These are phyloP conservation scores for Aspergillus oerlinghausenensis DNA, from an alignment of 2,329 filamentous ascomycete species.

Conservation along the genomic window DNA sequence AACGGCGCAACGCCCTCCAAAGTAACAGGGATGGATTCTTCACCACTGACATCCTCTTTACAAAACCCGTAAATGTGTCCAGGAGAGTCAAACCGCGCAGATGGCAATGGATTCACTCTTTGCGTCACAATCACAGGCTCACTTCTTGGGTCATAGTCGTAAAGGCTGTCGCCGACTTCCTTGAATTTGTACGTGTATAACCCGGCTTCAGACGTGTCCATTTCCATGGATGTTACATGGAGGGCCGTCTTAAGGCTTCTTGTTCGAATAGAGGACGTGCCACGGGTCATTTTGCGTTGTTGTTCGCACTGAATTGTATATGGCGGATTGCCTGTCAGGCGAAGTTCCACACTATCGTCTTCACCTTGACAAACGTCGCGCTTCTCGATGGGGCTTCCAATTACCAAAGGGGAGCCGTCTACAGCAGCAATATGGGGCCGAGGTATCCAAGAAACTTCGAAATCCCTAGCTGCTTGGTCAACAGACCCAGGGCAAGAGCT, in stretches of 20 bases:
- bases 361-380: constrained; percentile 90
- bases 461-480: constrained; percentile 67
- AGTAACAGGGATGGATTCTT: constrained; percentile 82
- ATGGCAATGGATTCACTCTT: constrained; percentile 76
- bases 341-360: constrained; percentile 80
- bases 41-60: constrained; percentile 72
- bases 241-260: constrained; percentile 74
- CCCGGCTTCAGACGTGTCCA: constrained; percentile 82
- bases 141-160: constrained; percentile 67
- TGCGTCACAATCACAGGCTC: constrained; percentile 69
- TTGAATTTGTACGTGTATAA: constrained; percentile 81
- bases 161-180: constrained; percentile 78
- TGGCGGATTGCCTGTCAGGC: constrained; percentile 73
- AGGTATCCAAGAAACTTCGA: constrained; percentile 80
- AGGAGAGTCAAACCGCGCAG: constrained; percentile 75
- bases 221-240: constrained; percentile 69
- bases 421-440: constrained; percentile 68
- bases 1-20: constrained; percentile 84
- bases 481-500: constrained; percentile 76
- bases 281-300: constrained; percentile 64
- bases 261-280: constrained; percentile 59
- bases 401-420: constrained; percentile 43
- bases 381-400: constrained; percentile 60
- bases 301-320: constrained; percentile 81
- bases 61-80: constrained; percentile 96